A percentile compares a stretch with the other conserved stretches of the same genome.
These are phyloP conservation scores for Lentinula aciculospora DNA, from an alignment of 768 basidiomycete genomes.

Conservation along the genomic window DNA sequence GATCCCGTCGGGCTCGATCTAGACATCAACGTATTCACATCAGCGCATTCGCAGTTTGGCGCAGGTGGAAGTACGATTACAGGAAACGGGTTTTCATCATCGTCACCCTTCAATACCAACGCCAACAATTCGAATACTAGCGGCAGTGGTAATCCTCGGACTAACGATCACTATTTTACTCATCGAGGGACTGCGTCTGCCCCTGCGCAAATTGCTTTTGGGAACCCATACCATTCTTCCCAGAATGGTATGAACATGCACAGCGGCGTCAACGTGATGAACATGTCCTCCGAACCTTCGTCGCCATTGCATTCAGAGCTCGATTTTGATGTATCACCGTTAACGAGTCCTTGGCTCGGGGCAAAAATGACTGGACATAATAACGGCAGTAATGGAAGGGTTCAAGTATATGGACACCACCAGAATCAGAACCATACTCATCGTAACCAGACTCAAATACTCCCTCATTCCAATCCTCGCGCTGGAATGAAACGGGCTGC, in stretches of 20 bases:
- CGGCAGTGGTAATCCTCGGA: background rate
- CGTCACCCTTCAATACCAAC: background rate
- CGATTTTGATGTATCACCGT: slow-evolving; percentile 71
- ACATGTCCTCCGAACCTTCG: slow-evolving; percentile 22
- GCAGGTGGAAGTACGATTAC: background rate
- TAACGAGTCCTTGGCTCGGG: slow-evolving; percentile 79
- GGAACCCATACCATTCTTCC: slow-evolving; percentile 14
- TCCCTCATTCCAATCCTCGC: slow-evolving; percentile 9
- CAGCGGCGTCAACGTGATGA: background rate
- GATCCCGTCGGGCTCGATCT: slow-evolving; percentile 5
- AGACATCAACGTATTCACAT: background rate
- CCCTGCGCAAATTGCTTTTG: slow-evolving; percentile 71
- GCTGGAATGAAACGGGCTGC: slow-evolving; percentile 46
- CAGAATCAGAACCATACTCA: slow-evolving; percentile 11
- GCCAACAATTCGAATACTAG: background rate
- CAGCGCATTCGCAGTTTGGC: background rate
- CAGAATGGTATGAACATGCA: background rate
- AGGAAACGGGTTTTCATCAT: background rate
- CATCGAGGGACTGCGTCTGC: slow-evolving; percentile 53
- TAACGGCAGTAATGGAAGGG: background rate
- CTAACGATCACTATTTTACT: slow-evolving; percentile 17
- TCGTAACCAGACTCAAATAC: slow-evolving; percentile 6
- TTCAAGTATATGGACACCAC: slow-evolving; percentile 2
- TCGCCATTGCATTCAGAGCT: slow-evolving; percentile 46
- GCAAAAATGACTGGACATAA: slow-evolving; percentile 27